A percentile compares a stretch with the other conserved stretches of the same genome.
These are phyloP conservation scores for Naganishia randhawae DNA, from an alignment of 768 basidiomycete species.

Conservation along the genomic window DNA sequence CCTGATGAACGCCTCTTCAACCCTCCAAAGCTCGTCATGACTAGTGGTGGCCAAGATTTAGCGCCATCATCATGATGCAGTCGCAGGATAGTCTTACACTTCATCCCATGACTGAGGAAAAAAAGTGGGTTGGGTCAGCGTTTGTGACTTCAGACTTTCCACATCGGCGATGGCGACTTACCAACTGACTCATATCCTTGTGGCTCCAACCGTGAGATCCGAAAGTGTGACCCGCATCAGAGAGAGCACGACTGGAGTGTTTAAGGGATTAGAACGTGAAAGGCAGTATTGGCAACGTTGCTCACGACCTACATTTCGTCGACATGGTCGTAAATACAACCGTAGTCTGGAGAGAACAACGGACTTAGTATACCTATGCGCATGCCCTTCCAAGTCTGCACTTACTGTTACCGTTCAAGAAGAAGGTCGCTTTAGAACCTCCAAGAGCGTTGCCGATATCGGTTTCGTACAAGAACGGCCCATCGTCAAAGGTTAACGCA, in stretches of 20 bases:
- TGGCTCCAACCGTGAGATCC: conserved; percentile 50
- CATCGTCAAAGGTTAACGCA: conserved; percentile 28
- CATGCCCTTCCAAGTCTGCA: not conserved
- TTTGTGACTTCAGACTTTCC: not conserved
- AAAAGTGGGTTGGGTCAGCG: not conserved
- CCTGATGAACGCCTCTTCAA: conserved; percentile 48
- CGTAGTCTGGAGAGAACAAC: not conserved
- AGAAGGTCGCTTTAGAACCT: not conserved
- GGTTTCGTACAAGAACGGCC: conserved; percentile 32
- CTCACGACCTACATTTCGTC: not conserved
- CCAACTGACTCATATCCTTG: conserved; percentile 41
- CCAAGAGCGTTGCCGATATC: not conserved
- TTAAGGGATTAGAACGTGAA: not conserved
- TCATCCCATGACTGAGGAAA: not conserved
- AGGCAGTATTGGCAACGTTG: not conserved
- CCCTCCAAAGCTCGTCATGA: not conserved
- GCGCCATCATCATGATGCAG: not conserved
- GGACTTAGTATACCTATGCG: not conserved
- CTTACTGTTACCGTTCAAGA: conserved; percentile 10
- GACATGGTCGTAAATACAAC: not conserved
- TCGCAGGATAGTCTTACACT: not conserved
- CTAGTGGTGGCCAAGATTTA: not conserved
- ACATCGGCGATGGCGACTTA: not conserved
- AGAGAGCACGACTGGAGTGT: conserved; percentile 5
- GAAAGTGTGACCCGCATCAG: conserved; percentile 41